These are phyloP conservation scores for Candida freyschussii DNA, from an alignment of 1,139 yeast genomes.

Conservation along the genomic window DNA sequence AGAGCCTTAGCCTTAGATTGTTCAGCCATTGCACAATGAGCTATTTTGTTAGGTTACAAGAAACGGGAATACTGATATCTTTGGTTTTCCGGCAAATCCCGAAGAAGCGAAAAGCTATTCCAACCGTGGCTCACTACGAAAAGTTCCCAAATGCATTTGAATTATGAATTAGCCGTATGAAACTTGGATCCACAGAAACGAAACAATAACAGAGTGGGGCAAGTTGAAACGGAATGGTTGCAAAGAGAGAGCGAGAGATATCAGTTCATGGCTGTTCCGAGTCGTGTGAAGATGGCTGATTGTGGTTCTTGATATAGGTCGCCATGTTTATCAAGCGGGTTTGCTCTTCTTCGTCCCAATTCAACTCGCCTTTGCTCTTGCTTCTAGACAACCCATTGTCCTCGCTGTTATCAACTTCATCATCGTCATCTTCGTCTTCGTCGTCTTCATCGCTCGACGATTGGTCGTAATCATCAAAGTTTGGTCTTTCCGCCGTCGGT, in stretches of 20 bases:
- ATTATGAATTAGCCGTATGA: no score
- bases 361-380: slow-evolving; percentile 35
- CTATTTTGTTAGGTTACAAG: no score
- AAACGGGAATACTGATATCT: no score
- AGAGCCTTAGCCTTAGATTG: slow-evolving; percentile 2
- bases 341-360: slow-evolving; percentile 37
- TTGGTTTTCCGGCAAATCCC: no score
- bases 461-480: slow-evolving; percentile 12
- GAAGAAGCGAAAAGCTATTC: no score
- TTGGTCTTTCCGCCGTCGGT: slow-evolving; percentile 24
- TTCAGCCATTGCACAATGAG: neutral
- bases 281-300: neutral
- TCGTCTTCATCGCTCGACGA: slow-evolving; percentile 18
- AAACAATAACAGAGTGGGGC: no score
- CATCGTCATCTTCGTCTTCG: slow-evolving; percentile 21
- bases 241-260: no score
- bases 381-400: slow-evolving; percentile 37
- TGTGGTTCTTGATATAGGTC: slow-evolving; percentile 25
- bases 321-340: slow-evolving; percentile 32
- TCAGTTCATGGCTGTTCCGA: no score
- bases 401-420: slow-evolving; percentile 21
- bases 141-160: no score
- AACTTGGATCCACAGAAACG: no score
- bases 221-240: no score
- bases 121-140: no score